Base-by-base conservation (phyloP, 2,329 filamentous ascomycete genomes). In the Paecilomyces fulvus region DNA sequence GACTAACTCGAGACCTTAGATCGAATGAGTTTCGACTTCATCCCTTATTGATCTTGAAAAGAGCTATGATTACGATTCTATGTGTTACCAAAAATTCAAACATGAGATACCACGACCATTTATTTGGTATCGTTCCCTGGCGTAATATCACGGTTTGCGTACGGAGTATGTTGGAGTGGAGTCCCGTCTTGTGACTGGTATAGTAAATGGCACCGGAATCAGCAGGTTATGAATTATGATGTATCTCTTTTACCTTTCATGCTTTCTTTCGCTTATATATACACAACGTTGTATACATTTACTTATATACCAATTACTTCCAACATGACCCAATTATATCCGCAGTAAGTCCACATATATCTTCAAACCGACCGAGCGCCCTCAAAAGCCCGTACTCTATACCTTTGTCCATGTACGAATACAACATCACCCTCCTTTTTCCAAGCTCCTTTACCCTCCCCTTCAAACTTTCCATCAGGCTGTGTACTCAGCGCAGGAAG, bases 1-100 rank as follows among this genome's bases (percentile, higher is more conserved):
- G 3, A 30, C 56, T 57, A 20, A 57, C 49, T 28, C 37, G 7
- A 49, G 30, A 1, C 30, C n/a, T 2, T 23, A 60, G 58, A 60
- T 49, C 54, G 56, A 14, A 60, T 60, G 58, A 60, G 50, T 17
- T 58, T 60, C 54, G 58, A 60, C 52, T 60, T 60, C 48, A 60
- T 60, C 12, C 58, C 58, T 1, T 60, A 60, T 30, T 60, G 50
- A 37, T 7, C 4, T 7, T 21, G 9, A 23, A 28, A 12, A 14
- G 48, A 43, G n/a, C 3, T 52, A n/a, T 21, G 50, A 51, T 37
- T 46, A 21, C 11, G 20, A 21, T 53, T 37, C 37, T 12, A 43
- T 53, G 17, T 46, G 21, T 46, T 25, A 17, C 30, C 6, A 49
- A 49, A 23, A 28, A 21, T 49, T 25, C 48, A 11, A 49, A 23